Evolutionary conservation across 345 rosid genomes (phyloP), one percentile per base, ranked within the genome.

Genomic region (Erysimum cheiranthoides): DNA sequence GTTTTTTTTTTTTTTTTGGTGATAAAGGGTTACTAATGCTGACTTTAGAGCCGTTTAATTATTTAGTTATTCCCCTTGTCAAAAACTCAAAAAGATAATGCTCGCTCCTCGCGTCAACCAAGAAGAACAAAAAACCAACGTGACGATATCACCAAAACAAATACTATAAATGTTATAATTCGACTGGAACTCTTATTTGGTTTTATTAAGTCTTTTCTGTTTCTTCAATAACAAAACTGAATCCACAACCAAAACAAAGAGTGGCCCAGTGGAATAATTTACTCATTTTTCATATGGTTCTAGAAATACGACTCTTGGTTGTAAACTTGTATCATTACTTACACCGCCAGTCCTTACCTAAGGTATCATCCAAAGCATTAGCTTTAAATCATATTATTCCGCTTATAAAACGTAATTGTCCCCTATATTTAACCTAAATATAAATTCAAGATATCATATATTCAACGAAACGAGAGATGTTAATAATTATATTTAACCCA

Each of bases 21-120:
- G 17, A 57, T 31, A 42, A 42, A 53, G 3, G 10, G 12, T 73
- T 43, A 34, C 47, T 56, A 66, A 25, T 54, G 63, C 65, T 56
- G 71, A 73, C 58, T 56, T 73, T 25, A 42, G 53, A 51, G 32
- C 25, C 25, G 25, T 30, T 62, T 62, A 30, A 43, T 51, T 61
- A 53, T 54, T 46, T 52, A 73, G 61, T 51, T 62, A 73, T 42
- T 39, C 49, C 36, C 36, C 8, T 34, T 34, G 36, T 21, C 25
- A 21, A 21, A 21, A 21, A 1, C 25, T 21, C 25, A 21, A 21
- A 21, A 21, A 21, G 25, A 0, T 21, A 21, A 21, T 21, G 25
- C 25, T 45, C 8, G 9, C 49, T 45, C 49, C 34, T 65, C 14
- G 12, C 59, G 71, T 54, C 36, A 61, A 17, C n/a, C 62, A 63